These are phyloP conservation scores for sorghum (Sorghum bicolor) DNA, from an alignment of 176 grass and related monocot species.

Conservation along the genomic window DNA sequence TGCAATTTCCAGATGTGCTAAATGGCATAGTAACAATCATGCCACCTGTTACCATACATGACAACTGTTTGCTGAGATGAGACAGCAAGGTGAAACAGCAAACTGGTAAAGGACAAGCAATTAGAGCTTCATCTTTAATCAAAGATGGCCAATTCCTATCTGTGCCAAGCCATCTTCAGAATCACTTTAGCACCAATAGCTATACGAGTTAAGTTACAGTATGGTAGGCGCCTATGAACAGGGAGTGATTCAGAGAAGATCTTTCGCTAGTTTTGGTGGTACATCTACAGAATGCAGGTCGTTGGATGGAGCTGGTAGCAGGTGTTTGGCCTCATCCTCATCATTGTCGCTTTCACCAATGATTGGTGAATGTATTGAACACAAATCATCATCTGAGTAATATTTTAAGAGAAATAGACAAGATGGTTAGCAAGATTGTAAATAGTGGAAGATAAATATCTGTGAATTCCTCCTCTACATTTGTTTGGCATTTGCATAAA, in stretches of 20 bases:
- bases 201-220: not conserved
- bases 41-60: not conserved
- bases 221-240: conserved; percentile 4
- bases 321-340: conserved; percentile 44
- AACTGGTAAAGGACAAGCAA: not conserved
- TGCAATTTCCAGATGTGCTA: conserved; percentile 4
- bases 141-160: conserved; percentile 25
- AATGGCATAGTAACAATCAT: conserved; percentile 1
- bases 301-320: conserved; percentile 34
- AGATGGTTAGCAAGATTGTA: conserved; percentile 20
- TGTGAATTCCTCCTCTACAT: not conserved
- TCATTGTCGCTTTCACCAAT: conserved; percentile 40
- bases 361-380: conserved; percentile 53
- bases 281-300: conserved; percentile 56
- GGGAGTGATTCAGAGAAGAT: conserved; percentile 50
- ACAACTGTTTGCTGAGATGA: not conserved
- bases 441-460: not conserved
- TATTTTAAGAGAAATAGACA: conserved; percentile 5
- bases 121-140: not conserved
- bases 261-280: conserved; percentile 53
- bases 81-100: not conserved
- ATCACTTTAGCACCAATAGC: conserved; percentile 7
- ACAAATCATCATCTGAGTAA: conserved; percentile 69
- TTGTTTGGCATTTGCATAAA: not conserved
- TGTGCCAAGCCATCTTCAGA: conserved; percentile 21